Evolutionary conservation across 2,329 filamentous ascomycete genomes (phyloP).

Genomic region (Penicillium sp.): DNA sequence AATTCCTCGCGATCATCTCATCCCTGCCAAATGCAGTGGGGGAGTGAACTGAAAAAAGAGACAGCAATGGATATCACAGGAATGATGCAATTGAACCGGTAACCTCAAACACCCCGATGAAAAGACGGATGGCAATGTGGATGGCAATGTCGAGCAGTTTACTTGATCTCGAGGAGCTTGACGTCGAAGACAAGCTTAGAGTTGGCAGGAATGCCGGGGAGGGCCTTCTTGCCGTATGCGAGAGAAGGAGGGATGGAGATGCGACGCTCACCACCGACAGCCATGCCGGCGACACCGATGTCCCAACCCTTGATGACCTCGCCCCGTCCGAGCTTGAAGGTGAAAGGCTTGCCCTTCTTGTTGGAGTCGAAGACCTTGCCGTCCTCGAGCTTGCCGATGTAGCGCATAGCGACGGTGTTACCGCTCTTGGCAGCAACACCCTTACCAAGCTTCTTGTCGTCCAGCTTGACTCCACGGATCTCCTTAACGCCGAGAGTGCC

Average conservation of each 20-base stretch:
- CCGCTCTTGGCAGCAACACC: constrained; percentile 87
- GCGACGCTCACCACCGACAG: constrained; percentile 87
- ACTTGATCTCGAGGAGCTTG: constrained; percentile 82
- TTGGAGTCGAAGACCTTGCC: constrained; percentile 98
- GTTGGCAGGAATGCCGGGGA: constrained; percentile 86
- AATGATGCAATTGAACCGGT: constrained; percentile 32
- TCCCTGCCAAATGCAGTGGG: constrained; percentile 32
- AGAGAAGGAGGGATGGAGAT: constrained; percentile 83
- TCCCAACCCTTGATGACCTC: constrained; percentile 99
- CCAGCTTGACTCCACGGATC: constrained; percentile 84
- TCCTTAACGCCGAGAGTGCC: constrained; percentile 69
- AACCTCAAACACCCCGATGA: constrained; percentile 29
- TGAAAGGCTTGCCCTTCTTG: constrained; percentile 98
- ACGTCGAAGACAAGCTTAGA: constrained; percentile 90
- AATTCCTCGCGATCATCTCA: constrained; percentile 36
- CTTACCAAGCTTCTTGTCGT: constrained; percentile 89
- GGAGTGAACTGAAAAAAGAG: constrained; percentile 29
- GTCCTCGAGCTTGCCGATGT: constrained; percentile 94
- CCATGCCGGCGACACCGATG: constrained; percentile 88
- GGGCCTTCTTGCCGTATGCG: constrained; percentile 81
- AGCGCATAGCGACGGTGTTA: constrained; percentile 88
- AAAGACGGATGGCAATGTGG: constrained; percentile 14
- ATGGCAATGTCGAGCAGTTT: constrained; percentile 38
- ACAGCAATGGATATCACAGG: constrained; percentile 41
- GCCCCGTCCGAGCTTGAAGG: constrained; percentile 88